A percentile compares a stretch with the other conserved stretches of the same genome.
These are phyloP conservation scores for Pseudopediastrum boryanum DNA, from an alignment of 139 green algal species.

Conservation along the genomic window DNA sequence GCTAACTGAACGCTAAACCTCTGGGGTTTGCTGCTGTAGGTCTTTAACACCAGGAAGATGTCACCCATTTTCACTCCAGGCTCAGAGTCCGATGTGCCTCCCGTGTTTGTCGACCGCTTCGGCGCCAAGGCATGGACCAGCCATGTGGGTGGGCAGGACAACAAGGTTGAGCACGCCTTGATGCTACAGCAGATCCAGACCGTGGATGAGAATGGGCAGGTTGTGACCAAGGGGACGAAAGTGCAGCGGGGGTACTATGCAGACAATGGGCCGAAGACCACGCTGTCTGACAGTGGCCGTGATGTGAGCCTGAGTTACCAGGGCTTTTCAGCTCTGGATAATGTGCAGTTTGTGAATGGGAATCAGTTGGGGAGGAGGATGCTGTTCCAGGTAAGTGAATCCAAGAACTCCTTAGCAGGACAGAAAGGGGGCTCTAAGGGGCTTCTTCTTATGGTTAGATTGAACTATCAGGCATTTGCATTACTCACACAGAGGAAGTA, in stretches of 20 bases:
- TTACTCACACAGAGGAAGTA: too few relatives aligned
- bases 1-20: too few relatives aligned
- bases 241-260: constrained; percentile 48
- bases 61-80: constrained; percentile 86
- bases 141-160: constrained; percentile 59
- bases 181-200: constrained; percentile 83
- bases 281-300: constrained; percentile 73
- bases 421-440: too few relatives aligned
- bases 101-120: constrained; percentile 91
- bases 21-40: constrained; percentile 31
- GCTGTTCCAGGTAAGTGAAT: constrained; percentile 49
- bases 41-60: constrained; percentile 92
- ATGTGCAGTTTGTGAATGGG: constrained; percentile 70
- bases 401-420: too few relatives aligned
- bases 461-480: too few relatives aligned
- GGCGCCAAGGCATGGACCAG: constrained; percentile 84
- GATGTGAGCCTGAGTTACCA: constrained; percentile 74
- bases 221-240: constrained; percentile 55
- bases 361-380: constrained; percentile 62
- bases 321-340: constrained; percentile 54
- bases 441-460: too few relatives aligned
- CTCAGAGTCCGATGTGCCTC: constrained; percentile 80
- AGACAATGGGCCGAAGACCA: constrained; percentile 89
- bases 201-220: constrained; percentile 72
- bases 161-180: constrained; percentile 65